phyloP scores from a whole-genome alignment of 2,329 filamentous ascomycete genomes.

The Ophiocordyceps unilateralis region DNA sequence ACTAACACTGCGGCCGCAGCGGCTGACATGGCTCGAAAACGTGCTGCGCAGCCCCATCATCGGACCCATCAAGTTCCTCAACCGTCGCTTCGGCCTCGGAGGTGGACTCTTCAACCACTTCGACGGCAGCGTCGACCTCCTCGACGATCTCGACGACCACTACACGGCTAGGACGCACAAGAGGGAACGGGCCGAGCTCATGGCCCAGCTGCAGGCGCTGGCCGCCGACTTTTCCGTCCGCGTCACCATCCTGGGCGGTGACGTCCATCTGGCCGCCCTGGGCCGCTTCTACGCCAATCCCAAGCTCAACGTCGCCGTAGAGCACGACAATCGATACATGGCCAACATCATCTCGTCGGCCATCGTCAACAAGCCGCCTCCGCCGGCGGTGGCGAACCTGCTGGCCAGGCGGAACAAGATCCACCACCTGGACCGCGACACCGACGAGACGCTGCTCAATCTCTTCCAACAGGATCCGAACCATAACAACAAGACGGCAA shows the following conservation, averaged over 20 bases:
- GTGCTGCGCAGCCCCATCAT: conserved; percentile 75
- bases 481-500: conserved; percentile 51
- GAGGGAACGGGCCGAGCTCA: conserved; percentile 60
- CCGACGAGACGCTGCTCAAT: conserved; percentile 85
- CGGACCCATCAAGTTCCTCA: conserved; percentile 73
- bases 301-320: conserved; percentile 55
- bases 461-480: conserved; percentile 86
- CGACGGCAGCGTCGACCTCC: conserved; percentile 79
- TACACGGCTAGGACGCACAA: conserved; percentile 91
- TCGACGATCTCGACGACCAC: conserved; percentile 90
- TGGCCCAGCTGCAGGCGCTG: conserved; percentile 68
- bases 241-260: conserved; percentile 81
- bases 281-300: conserved; percentile 92
- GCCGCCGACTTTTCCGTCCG: conserved; percentile 76
- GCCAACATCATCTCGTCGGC: conserved; percentile 86
- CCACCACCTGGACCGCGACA: conserved; percentile 50
- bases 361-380: conserved; percentile 89
- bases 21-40: conserved; percentile 92
- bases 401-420: conserved; percentile 80
- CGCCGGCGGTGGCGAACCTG: conserved; percentile 73
- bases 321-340: conserved; percentile 86
- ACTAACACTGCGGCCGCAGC: conserved; percentile 21
- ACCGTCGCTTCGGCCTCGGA: conserved; percentile 74
- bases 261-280: conserved; percentile 81
- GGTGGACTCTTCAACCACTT: conserved; percentile 86